phyloP scores from a whole-genome alignment of 1,284 basidiomycete species.

The Tilletiaria anomala region DNA sequence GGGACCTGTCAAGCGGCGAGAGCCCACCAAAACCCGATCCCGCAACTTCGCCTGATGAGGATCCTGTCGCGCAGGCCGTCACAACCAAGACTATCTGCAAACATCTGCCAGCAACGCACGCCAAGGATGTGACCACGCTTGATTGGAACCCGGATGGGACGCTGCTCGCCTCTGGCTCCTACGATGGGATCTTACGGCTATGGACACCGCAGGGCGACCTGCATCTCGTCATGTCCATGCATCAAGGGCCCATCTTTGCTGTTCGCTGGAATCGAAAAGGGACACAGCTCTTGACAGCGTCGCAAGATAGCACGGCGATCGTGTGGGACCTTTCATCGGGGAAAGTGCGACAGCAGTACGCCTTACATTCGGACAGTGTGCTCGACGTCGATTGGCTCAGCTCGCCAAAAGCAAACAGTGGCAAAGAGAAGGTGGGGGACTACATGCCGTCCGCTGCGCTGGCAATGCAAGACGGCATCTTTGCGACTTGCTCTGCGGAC shows the following conservation, averaged over 20 bases:
- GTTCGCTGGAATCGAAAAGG: slow-evolving; percentile 38
- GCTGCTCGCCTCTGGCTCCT: slow-evolving; percentile 34
- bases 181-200: slow-evolving; percentile 37
- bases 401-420: not conserved
- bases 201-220: slow-evolving; percentile 40
- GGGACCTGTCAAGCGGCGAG: slow-evolving; percentile 30
- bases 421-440: slow-evolving; percentile 13
- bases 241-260: slow-evolving; percentile 37
- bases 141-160: slow-evolving; percentile 40
- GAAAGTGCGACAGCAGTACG: slow-evolving; percentile 33
- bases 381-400: slow-evolving; percentile 38
- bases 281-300: slow-evolving; percentile 32
- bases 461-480: slow-evolving; percentile 14
- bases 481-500: slow-evolving; percentile 37
- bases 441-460: slow-evolving; percentile 4
- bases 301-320: slow-evolving; percentile 35
- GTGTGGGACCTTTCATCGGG: slow-evolving; percentile 38
- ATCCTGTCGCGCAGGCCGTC: not conserved
- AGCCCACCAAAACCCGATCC: not conserved
- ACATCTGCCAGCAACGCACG: slow-evolving; percentile 34
- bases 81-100: slow-evolving; percentile 24
- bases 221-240: slow-evolving; percentile 39
- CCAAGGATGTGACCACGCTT: slow-evolving; percentile 35
- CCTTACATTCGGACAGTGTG: slow-evolving; percentile 31
- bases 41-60: no score